These are phyloP conservation scores for Cladosporium sp. DNA, from an alignment of 2,329 filamentous ascomycete genomes.

Conservation along the genomic window DNA sequence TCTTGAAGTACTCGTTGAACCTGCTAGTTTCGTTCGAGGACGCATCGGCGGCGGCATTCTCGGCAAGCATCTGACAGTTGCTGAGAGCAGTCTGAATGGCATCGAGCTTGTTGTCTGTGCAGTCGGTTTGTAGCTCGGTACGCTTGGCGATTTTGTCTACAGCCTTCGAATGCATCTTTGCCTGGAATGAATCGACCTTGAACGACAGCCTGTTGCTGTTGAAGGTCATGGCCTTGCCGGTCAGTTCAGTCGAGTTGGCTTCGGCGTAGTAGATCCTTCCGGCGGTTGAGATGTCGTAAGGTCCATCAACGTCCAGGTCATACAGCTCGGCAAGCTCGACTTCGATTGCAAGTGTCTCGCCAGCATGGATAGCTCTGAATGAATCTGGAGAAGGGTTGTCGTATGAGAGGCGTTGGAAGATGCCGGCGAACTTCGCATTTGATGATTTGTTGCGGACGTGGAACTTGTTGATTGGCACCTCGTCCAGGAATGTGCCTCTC, in stretches of 20 bases:
- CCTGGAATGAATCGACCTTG: conserved; percentile 58
- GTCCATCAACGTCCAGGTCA: conserved; percentile 21
- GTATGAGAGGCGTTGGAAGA: conserved; percentile 55
- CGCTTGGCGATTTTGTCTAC: conserved; percentile 53
- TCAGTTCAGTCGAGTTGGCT: conserved; percentile 54
- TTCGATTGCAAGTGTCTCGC: conserved; percentile 54
- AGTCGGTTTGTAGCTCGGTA: conserved; percentile 52
- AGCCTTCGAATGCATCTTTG: conserved; percentile 53
- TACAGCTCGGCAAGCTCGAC: conserved; percentile 61
- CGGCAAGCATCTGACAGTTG: conserved; percentile 58
- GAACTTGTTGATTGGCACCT: conserved; percentile 22
- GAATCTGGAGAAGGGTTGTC: conserved; percentile 49
- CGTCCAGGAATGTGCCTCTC: conserved; percentile 32
- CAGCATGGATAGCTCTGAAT: conserved; percentile 53
- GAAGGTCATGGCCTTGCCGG: conserved; percentile 57
- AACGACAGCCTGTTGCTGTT: conserved; percentile 61
- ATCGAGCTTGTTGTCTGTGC: conserved; percentile 48
- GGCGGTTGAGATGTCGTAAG: conserved; percentile 57
- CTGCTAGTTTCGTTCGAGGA: conserved; percentile 44
- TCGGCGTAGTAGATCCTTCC: conserved; percentile 61
- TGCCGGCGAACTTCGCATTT: conserved; percentile 52
- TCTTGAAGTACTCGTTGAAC: conserved; percentile 58
- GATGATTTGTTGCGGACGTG: conserved; percentile 9
- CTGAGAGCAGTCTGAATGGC: conserved; percentile 54
- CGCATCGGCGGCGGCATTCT: conserved; percentile 55